phyloP scores from a whole-genome alignment of 257 asterid species.

The Nicotiana undulata region DNA sequence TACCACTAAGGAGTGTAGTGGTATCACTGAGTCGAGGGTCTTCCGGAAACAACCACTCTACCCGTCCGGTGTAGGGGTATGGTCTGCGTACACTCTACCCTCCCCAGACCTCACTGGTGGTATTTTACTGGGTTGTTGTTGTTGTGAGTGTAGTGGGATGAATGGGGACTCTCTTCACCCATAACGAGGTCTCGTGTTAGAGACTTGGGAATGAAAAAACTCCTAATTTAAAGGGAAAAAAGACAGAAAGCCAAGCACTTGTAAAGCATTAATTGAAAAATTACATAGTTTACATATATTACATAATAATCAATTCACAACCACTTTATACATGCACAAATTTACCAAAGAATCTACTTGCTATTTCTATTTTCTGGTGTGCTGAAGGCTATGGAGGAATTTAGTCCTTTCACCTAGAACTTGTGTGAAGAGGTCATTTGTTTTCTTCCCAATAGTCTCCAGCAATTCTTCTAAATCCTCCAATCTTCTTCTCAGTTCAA shows the following conservation, averaged over 20 bases:
- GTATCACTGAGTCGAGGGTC: too few relatives aligned
- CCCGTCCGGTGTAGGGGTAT: too few relatives aligned
- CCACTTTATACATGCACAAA: neutral
- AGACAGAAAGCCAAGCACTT: neutral
- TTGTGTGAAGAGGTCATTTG: slow-evolving; percentile 36
- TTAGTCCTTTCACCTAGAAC: slow-evolving; percentile 45
- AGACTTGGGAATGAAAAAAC: neutral
- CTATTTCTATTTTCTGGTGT: slow-evolving; percentile 9
- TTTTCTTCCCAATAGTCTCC: slow-evolving; percentile 29
- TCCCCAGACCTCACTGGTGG: too few relatives aligned
- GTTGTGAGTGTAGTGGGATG: neutral
- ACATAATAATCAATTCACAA: neutral
- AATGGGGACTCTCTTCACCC: too few relatives aligned
- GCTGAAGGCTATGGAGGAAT: slow-evolving; percentile 35
- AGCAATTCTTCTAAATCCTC: slow-evolving; percentile 30
- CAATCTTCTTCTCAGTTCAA: slow-evolving; percentile 28
- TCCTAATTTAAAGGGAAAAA: neutral
- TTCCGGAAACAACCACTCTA: too few relatives aligned
- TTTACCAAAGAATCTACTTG: neutral
- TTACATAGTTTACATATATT: neutral
- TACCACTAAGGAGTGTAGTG: neutral
- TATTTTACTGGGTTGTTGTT: too few relatives aligned
- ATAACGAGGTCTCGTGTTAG: too few relatives aligned
- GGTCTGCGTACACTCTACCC: too few relatives aligned
- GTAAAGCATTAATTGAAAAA: neutral